A percentile compares a stretch with the other conserved stretches of the same genome.
These are phyloP conservation scores for Larix kaempferi DNA, from an alignment of 75 land plant genomes.

Conservation along the genomic window DNA sequence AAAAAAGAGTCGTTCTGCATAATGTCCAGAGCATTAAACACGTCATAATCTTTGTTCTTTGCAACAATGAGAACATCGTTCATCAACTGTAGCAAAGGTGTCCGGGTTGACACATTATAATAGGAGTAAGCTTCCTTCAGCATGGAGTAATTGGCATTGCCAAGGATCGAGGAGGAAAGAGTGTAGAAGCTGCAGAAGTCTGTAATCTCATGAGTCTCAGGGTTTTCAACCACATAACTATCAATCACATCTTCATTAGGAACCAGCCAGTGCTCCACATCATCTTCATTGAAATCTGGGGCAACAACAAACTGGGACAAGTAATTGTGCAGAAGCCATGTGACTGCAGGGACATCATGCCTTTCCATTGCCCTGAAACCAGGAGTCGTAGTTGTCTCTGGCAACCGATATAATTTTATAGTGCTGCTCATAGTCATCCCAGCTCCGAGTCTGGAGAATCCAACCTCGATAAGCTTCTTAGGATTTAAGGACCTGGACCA, in stretches of 20 bases:
- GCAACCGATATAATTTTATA: constrained; percentile 62
- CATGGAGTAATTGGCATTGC: constrained; percentile 54
- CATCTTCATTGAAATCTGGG: constrained; percentile 64
- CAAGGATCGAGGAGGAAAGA: constrained; percentile 76
- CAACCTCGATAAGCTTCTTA: constrained; percentile 81
- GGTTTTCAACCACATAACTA: constrained; percentile 71
- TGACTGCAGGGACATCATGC: constrained; percentile 68
- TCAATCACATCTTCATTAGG: constrained; percentile 68
- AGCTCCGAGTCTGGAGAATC: constrained; percentile 74
- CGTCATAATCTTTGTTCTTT: constrained; percentile 68
- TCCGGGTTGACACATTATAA: constrained; percentile 63
- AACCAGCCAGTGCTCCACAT: constrained; percentile 76
- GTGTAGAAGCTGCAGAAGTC: constrained; percentile 86
- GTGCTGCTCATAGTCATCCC: constrained; percentile 86
- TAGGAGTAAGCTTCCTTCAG: constrained; percentile 88
- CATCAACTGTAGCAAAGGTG: constrained; percentile 70
- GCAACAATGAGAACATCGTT: constrained; percentile 81
- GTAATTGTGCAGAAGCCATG: constrained; percentile 54
- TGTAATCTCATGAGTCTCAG: constrained; percentile 66
- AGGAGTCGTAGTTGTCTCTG: constrained; percentile 57
- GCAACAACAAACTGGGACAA: constrained; percentile 62
- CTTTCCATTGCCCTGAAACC: constrained; percentile 75
- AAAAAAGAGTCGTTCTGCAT: constrained; percentile 78
- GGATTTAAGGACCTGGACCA: constrained; percentile 83
- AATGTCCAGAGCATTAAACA: constrained; percentile 81